Base-by-base conservation (phyloP, 73 alveolate genomes). In the Paramecium pentaurelia region DNA sequence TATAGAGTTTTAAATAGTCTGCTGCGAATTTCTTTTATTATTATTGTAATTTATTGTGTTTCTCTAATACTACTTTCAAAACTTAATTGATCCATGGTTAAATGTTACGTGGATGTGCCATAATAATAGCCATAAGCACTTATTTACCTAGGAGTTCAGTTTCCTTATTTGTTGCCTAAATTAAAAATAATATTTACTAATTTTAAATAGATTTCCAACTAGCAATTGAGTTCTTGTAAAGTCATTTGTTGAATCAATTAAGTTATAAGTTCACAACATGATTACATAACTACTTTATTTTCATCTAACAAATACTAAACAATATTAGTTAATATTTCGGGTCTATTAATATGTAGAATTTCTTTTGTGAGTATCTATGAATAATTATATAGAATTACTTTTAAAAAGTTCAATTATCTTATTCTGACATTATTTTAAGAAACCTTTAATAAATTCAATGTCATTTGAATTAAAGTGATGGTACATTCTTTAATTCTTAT, bases 101-200 rank as follows among this genome's bases (percentile, higher is more conserved):
- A 9, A 25, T 42, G 9, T 77, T n/a, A 38, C 89, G n/a, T n/a
- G 89, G 89, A 42, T 77, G 89, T 34, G 89, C 64, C 89, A 40
- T 77, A 2, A 40, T 42, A 7, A 42, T 22, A n/a, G 51, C 49
- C 64, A 77, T 77, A 18, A 77, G 25, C 2, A 77, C 51, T 71
- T 32, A 71, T 71, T 30, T 71, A 5, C 86, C 54, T 30, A 1
- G 28, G 7, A 30, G 8, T 32, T 34, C 54, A 71, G 25, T 71
- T 10, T 71, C 51, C 25, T 28, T 70, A 32, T 7, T 71, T 8
- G 54, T 32, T 18, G 77, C 5, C 77, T 60, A 30, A 60, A 14
- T n/a, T 27, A 6, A 7, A 27, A 4, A 16, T 60, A 7, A 60
- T 18, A 18, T 7, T 47, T 60, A 60, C 77, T 28, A 14, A 64